phyloP scores from a whole-genome alignment of 2,329 filamentous ascomycete genomes.

The Lomentospora prolificans region DNA sequence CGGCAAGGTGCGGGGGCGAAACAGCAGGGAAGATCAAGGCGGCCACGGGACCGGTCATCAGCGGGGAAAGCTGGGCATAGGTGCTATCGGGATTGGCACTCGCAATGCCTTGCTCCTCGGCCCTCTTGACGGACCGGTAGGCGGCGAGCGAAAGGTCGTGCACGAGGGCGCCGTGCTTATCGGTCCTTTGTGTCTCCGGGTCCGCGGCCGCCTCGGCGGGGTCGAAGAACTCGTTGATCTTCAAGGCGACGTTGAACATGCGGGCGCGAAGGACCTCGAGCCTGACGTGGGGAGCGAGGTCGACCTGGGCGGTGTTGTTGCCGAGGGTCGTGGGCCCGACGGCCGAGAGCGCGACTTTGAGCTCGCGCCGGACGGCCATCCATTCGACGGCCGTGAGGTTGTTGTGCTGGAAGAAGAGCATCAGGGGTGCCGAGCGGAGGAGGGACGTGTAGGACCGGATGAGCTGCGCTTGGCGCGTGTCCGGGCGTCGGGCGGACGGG shows the following conservation, averaged over 20 bases:
- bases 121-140: constrained; percentile 33
- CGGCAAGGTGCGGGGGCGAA: constrained; percentile 73
- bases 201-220: constrained; percentile 29
- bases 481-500: constrained; percentile 74
- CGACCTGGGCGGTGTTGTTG: constrained; percentile 20
- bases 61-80: constrained; percentile 55
- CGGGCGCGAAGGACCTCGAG: constrained; percentile 80
- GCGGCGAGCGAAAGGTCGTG: constrained; percentile 46
- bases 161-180: constrained; percentile 22
- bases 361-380: constrained; percentile 32
- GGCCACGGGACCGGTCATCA: constrained; percentile 75
- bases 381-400: constrained; percentile 60
- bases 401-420: constrained; percentile 71
- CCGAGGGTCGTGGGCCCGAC: constrained; percentile 18
- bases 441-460: constrained; percentile 78
- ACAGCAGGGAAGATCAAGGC: constrained; percentile 72
- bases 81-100: constrained; percentile 25
- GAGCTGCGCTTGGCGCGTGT: constrained; percentile 85
- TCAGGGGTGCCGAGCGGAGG: constrained; percentile 72
- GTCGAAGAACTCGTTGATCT: constrained; percentile 76
- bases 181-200: constrained; percentile 20
- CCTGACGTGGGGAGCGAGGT: constrained; percentile 54
- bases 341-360: constrained; percentile 31
- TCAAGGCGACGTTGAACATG: constrained; percentile 78
- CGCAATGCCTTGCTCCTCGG: constrained; percentile 16